Conservation (phyloP, 345 rosid species). For the Chamaenerion angustifolium region DNA sequence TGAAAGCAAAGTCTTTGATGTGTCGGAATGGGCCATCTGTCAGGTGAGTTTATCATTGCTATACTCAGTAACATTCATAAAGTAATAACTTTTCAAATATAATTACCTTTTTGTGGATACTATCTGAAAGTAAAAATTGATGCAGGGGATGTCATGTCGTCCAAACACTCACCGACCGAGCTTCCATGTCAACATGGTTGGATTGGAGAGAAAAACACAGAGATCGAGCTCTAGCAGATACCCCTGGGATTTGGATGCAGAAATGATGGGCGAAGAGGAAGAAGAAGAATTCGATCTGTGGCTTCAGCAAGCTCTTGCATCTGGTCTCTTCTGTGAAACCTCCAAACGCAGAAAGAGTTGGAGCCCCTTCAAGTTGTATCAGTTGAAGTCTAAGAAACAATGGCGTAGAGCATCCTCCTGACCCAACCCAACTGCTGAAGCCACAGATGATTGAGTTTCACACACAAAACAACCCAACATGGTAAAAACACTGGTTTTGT, state of each 20-base stretch:
- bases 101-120: no score
- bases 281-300: slow-evolving; percentile 85
- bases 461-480: no score
- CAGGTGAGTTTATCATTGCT: slow-evolving; percentile 41
- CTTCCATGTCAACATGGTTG: slow-evolving; percentile 95
- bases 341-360: slow-evolving; percentile 82
- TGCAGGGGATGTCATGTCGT: slow-evolving; percentile 91
- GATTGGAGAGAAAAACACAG: slow-evolving; percentile 70
- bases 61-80: background rate
- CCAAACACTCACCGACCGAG: slow-evolving; percentile 97
- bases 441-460: background rate
- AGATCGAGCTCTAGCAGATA: slow-evolving; percentile 71
- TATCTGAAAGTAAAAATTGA: background rate
- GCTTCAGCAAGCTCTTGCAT: slow-evolving; percentile 84
- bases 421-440: background rate
- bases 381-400: slow-evolving; percentile 74
- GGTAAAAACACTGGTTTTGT: no score
- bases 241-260: slow-evolving; percentile 86
- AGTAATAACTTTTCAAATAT: background rate
- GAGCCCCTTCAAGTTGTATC: slow-evolving; percentile 86
- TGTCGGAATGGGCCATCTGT: slow-evolving; percentile 98
- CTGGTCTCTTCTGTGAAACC: slow-evolving; percentile 84
- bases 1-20: slow-evolving; percentile 97
- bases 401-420: slow-evolving; percentile 70
- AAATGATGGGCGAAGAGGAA: slow-evolving; percentile 83